Conservation (phyloP, 768 basidiomycete genomes). For the Pleurotus salmoneostramineus region DNA sequence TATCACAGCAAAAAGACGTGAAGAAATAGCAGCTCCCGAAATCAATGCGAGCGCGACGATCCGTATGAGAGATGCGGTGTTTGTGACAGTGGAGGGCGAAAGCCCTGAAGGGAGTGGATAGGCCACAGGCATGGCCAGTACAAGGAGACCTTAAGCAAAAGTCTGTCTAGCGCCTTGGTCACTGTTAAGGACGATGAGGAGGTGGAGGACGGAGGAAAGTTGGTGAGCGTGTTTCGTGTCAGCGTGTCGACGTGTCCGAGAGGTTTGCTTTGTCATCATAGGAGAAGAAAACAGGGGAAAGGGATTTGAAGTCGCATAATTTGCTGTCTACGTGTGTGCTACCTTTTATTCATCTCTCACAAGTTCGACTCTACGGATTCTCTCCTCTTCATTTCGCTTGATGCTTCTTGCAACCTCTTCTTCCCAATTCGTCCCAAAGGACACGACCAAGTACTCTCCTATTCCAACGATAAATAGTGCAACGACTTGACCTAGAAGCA, state of each 20-base stretch:
- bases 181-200: background rate
- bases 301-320: background rate
- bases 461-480: conserved; percentile 70
- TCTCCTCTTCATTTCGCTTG: conserved; percentile 45
- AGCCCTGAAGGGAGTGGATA: conserved; percentile 70
- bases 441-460: conserved; percentile 62
- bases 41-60: conserved; percentile 89
- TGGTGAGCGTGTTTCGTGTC: background rate
- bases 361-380: conserved; percentile 20
- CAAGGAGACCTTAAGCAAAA: background rate
- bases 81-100: conserved; percentile 70
- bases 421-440: conserved; percentile 59
- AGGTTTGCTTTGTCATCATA: background rate
- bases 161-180: background rate
- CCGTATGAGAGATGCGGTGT: conserved; percentile 87
- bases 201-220: background rate
- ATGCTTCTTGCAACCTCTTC: conserved; percentile 53
- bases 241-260: conserved; percentile 6
- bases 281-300: background rate
- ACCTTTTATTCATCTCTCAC: background rate
- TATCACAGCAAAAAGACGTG: conserved; percentile 94
- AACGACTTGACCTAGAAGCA: conserved; percentile 58
- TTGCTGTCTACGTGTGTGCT: too few relatives aligned
- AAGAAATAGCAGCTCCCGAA: conserved; percentile 91
- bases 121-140: conserved; percentile 65